Evolutionary conservation across 1,139 yeast species (phyloP).

Genomic region (Scheffersomyces lignicola): DNA sequence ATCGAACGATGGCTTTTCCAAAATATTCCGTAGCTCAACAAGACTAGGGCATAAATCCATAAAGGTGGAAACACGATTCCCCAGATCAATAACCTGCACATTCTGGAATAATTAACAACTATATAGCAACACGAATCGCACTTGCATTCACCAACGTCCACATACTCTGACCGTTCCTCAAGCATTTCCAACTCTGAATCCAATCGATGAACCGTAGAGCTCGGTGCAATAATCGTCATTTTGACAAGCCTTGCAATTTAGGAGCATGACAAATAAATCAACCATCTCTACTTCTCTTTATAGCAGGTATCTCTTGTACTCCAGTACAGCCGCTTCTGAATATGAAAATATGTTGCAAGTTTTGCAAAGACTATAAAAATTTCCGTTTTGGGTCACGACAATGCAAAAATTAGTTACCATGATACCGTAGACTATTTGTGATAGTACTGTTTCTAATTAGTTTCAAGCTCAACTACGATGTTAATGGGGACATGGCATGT

Average conservation of each 20-base stretch:
- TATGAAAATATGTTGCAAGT: no score
- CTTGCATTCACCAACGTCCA: constrained; percentile 13
- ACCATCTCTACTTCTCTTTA: no score
- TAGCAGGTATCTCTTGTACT: no score
- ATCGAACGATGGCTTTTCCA: constrained; percentile 10
- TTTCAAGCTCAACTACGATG: no score
- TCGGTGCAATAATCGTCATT: not conserved
- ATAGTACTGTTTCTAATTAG: no score
- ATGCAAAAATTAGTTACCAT: constrained; percentile 6
- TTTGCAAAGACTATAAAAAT: constrained; percentile 7
- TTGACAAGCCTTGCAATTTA: no score
- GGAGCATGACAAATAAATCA: no score
- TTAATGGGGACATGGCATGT: no score
- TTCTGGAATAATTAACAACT: constrained; percentile 3
- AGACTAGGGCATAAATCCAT: constrained; percentile 19
- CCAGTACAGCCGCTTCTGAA: no score
- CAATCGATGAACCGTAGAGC: not conserved
- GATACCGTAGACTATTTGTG: no score
- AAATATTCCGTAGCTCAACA: constrained; percentile 11
- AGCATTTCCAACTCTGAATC: not conserved
- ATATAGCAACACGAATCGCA: constrained; percentile 18
- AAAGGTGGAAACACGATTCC: constrained; percentile 23
- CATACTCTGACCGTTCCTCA: constrained; percentile 7
- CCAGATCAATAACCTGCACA: constrained; percentile 11
- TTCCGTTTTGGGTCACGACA: constrained; percentile 13